Evolutionary conservation across 2,329 filamentous ascomycete species (phyloP), one percentile per base, ranked within the genome.

Genomic region (Xylaria arbuscula): DNA sequence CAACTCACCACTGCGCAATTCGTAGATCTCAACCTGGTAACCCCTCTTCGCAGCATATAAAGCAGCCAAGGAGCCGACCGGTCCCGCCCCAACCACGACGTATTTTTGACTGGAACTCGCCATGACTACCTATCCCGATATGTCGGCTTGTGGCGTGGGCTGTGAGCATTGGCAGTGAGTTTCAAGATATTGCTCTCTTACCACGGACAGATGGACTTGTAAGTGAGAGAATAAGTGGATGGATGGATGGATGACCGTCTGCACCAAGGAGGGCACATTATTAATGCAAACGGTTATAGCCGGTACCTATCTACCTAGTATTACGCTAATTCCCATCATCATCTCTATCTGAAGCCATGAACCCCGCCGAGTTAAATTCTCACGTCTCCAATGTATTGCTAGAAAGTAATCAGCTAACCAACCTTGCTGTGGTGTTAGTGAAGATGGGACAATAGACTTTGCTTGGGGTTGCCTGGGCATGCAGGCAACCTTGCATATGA

Each of bases 11-110:
- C 91, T 89, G 78, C 96, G 89, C 73, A 99, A 83, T 81, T 99
- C 96, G 80, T 98, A 99, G 58, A 99, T 87, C 79, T 98, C 94
- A 38, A 99, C 96, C 76, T 95, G 84, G 79, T 97, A 90, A 51
- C 94, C 96, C 79, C 95, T 87, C 73, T 91, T 88, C 3, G 96
- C 95, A 62, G 96, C 95, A 83, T 98, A 99, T 6, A 99, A 83
- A 51, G 94, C 96, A 28, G 96, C 94, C 50, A 99, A 84, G 11
- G 94, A 93, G 47, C 96, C 96, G 8, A 99, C 96, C 0, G 96
- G 96, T 1, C 96, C 96, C 63, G 94, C 96, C 62, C 96, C 96
- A 57, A 99, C 91, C 55, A 99, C 87, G 22, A 97, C 87, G 64
- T 92, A 89, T 80, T 93, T 96, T 75, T 93, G 87, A 68, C 10